Conservation (phyloP, 1,284 basidiomycete species). For the Puccinia hordei region DNA sequence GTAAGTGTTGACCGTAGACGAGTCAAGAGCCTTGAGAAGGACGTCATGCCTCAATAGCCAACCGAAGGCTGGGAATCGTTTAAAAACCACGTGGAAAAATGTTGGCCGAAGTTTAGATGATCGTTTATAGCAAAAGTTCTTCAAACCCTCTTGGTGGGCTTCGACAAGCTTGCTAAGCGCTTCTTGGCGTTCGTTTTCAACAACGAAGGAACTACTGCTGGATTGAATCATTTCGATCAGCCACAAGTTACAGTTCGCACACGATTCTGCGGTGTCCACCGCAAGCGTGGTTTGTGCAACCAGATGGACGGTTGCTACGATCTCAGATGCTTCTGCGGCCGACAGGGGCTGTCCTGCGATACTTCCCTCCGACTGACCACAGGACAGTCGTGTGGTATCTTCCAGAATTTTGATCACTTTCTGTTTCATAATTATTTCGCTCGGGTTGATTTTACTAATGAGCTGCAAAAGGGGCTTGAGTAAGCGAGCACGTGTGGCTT, state of each 20-base stretch:
- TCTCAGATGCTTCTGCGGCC: slow-evolving; percentile 4
- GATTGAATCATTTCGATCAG: slow-evolving; percentile 21
- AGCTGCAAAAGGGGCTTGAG: slow-evolving; percentile 32
- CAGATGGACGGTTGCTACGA: background rate
- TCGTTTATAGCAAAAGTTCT: slow-evolving; percentile 28
- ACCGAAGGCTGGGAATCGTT: slow-evolving; percentile 10
- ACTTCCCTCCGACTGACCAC: slow-evolving; percentile 20
- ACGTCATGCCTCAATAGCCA: slow-evolving; percentile 15
- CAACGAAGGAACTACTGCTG: background rate
- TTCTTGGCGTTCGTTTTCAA: background rate
- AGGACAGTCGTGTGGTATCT: slow-evolving; percentile 4
- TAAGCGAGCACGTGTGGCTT: slow-evolving; percentile 3
- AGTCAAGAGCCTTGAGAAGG: background rate
- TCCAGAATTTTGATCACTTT: slow-evolving; percentile 39
- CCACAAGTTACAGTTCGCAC: slow-evolving; percentile 33
- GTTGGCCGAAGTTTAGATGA: slow-evolving; percentile 11
- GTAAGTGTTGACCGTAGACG: slow-evolving; percentile 25
- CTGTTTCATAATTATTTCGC: slow-evolving; percentile 22
- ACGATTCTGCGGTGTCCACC: background rate
- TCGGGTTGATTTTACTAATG: slow-evolving; percentile 20
- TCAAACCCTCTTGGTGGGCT: slow-evolving; percentile 14
- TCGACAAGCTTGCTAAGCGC: background rate
- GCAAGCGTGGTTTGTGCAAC: slow-evolving; percentile 15
- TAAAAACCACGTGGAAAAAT: slow-evolving; percentile 32
- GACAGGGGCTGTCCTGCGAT: background rate